Evolutionary conservation across 2,329 filamentous ascomycete species (phyloP).

Genomic region (Aspergillus brunneoviolaceus): DNA sequence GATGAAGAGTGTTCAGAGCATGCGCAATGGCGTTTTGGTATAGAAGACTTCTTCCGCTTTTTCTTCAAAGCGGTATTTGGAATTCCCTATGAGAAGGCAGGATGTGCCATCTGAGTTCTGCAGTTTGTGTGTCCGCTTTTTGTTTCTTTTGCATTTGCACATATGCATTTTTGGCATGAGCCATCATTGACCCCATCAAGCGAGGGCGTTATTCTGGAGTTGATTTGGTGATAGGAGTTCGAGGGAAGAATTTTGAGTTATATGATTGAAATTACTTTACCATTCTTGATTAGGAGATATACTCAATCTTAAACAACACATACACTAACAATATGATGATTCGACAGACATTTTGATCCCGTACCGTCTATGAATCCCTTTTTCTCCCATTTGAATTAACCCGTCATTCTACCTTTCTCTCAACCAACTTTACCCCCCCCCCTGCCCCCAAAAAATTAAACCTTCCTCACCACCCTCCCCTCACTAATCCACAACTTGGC

Average conservation of each 20-base stretch:
- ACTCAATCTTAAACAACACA: no score
- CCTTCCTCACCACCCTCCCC: slow-evolving; percentile 22
- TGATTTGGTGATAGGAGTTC: background rate
- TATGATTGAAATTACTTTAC: background rate
- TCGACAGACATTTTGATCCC: no score
- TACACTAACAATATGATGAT: no score
- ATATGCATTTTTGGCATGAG: background rate
- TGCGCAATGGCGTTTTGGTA: slow-evolving; percentile 46
- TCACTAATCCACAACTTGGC: slow-evolving; percentile 27
- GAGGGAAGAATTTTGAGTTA: background rate
- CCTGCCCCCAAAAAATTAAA: slow-evolving; percentile 18
- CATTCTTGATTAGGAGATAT: background rate
- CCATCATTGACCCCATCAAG: slow-evolving; percentile 15
- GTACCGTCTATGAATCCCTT: background rate
- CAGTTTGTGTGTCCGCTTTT: background rate
- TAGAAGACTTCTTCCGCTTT: slow-evolving; percentile 16
- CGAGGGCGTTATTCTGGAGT: slow-evolving; percentile 22
- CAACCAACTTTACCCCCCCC: slow-evolving; percentile 1
- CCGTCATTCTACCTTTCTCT: background rate
- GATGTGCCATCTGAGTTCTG: no score
- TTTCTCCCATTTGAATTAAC: background rate
- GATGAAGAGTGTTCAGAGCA: slow-evolving; percentile 47
- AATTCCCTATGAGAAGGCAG: no score
- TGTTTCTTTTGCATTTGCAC: slow-evolving; percentile 7
- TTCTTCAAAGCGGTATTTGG: no score